These are phyloP conservation scores for Syzygium malaccense DNA, from an alignment of 441 rosid genomes.

Conservation along the genomic window DNA sequence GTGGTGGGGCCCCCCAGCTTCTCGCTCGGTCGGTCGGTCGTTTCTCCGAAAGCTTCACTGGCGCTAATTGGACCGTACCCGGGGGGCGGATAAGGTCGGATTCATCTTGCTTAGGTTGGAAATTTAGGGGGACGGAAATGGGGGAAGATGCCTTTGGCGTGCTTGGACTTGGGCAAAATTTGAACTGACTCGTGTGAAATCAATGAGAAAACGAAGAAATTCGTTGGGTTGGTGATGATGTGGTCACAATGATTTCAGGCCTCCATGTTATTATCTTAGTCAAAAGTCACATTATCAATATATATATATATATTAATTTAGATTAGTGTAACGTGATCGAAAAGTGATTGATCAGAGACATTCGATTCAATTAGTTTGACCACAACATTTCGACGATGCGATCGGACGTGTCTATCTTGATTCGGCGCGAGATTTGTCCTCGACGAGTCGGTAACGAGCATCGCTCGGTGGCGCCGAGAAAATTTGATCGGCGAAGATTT, in stretches of 20 bases:
- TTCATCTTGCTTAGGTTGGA: no score
- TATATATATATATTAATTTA: background rate
- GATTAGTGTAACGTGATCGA: background rate
- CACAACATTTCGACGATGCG: background rate
- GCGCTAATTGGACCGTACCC: background rate
- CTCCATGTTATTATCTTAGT: background rate
- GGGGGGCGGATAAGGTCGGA: background rate
- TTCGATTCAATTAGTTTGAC: background rate
- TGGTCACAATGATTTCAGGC: no score
- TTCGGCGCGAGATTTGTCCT: background rate
- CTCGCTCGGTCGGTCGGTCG: background rate
- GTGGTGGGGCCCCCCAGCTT: background rate
- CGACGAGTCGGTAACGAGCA: accelerated
- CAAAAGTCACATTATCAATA: background rate
- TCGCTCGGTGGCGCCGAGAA: accelerated
- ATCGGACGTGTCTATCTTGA: no score
- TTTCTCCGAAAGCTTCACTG: background rate
- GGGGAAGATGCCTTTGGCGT: background rate
- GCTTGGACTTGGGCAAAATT: background rate
- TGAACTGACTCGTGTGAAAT: background rate
- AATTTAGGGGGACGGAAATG: background rate
- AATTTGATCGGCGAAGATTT: background rate
- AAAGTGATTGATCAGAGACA: background rate
- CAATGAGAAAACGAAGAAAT: background rate
- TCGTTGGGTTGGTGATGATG: background rate